These are phyloP conservation scores for Penicillium bovifimosum DNA, from an alignment of 495 filamentous ascomycete genomes.

Conservation along the genomic window DNA sequence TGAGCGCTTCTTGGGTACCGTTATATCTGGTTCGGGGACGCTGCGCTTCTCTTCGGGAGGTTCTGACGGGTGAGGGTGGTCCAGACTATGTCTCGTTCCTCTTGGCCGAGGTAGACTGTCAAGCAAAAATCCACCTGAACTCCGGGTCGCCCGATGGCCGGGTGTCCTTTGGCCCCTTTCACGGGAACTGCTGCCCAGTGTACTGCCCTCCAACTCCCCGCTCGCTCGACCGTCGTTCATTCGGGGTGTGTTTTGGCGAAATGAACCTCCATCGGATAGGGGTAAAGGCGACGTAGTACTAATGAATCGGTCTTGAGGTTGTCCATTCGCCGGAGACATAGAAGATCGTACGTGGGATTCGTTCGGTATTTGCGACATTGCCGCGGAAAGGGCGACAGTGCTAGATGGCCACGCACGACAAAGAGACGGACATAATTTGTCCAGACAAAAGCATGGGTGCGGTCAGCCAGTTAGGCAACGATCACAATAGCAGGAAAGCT, in stretches of 20 bases:
- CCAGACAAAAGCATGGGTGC: constrained; percentile 19
- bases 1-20: constrained; percentile 36
- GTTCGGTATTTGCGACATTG: constrained; percentile 25
- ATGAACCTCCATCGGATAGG: constrained; percentile 17
- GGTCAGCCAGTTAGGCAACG: not conserved
- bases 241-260: constrained; percentile 15
- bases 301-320: constrained; percentile 1
- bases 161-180: constrained; percentile 28
- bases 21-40: constrained; percentile 28
- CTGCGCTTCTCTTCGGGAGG: constrained; percentile 28
- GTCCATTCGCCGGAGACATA: constrained; percentile 15
- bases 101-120: constrained; percentile 35
- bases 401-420: constrained; percentile 22
- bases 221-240: constrained; percentile 31
- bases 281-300: constrained; percentile 4
- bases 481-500: not conserved
- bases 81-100: constrained; percentile 21
- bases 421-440: constrained; percentile 19
- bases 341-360: constrained; percentile 11
- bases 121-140: constrained; percentile 43
- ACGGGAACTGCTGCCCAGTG: constrained; percentile 37
- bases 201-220: constrained; percentile 39
- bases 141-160: constrained; percentile 29
- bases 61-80: constrained; percentile 26
- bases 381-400: constrained; percentile 13